phyloP scores from a whole-genome alignment of 164 flowering plant species.

The Umbilicus rupestris region DNA sequence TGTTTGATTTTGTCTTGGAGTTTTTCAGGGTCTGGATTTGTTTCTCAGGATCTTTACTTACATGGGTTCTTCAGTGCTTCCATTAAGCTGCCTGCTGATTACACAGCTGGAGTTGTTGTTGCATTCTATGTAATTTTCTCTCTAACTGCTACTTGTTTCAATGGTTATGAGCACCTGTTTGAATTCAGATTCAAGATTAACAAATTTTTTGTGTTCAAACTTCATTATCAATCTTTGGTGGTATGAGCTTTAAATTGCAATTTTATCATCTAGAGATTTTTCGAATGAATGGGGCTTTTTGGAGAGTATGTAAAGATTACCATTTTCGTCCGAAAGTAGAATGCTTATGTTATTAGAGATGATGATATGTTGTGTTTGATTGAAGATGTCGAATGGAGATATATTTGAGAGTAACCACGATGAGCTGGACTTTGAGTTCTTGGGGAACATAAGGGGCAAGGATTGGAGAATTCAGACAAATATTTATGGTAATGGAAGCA shows the following conservation, averaged over 20 bases:
- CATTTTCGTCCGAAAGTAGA: no score
- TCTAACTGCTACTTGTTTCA: neutral
- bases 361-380: conserved; percentile 1
- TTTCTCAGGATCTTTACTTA: conserved; percentile 68
- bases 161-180: neutral
- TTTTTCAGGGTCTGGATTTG: conserved; percentile 77
- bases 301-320: no score
- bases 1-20: neutral
- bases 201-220: neutral
- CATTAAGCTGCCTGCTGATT: conserved; percentile 83
- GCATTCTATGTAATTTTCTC: conserved; percentile 63
- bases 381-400: conserved; percentile 90
- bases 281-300: no score
- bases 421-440: conserved; percentile 76
- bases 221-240: neutral
- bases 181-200: neutral
- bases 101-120: conserved; percentile 91
- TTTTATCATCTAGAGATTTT: no score
- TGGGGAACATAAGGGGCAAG: conserved; percentile 78
- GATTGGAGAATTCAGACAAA: conserved; percentile 86
- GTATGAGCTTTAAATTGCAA: neutral
- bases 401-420: conserved; percentile 75
- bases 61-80: conserved; percentile 93
- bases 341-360: neutral
- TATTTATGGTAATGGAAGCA: conserved; percentile 89